These are phyloP conservation scores for Chytriomyces sp. DNA, from an alignment of 192 early-diverging fungal genomes.

Conservation along the genomic window DNA sequence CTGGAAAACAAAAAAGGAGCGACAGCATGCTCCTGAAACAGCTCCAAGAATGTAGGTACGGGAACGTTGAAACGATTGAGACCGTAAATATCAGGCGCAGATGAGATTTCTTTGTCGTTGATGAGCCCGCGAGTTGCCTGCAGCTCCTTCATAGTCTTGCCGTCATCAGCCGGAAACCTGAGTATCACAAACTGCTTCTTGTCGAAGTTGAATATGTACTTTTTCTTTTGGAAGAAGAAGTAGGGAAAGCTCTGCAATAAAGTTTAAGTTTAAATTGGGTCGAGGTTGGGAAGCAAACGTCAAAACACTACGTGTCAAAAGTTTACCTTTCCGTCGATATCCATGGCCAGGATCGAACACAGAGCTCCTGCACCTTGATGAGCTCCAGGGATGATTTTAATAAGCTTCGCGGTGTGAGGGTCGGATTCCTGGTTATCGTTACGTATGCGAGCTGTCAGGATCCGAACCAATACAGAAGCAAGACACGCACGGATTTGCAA, in stretches of 20 bases:
- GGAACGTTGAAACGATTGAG: conserved; percentile 92
- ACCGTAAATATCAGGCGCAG: conserved; percentile 73
- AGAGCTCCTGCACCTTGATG: conserved; percentile 85
- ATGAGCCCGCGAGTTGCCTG: conserved; percentile 68
- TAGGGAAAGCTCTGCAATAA: conserved; percentile 47
- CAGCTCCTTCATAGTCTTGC: conserved; percentile 66
- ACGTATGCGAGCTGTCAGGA: background rate
- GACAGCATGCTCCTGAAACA: conserved; percentile 97
- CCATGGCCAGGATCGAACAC: conserved; percentile 68
- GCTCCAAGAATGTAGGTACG: conserved; percentile 85
- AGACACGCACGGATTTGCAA: conserved; percentile 72
- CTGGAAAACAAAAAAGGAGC: conserved; percentile 99
- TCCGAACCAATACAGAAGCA: background rate
- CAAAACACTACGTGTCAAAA: too few relatives aligned
- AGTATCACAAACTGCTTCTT: conserved; percentile 81
- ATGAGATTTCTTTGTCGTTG: conserved; percentile 61
- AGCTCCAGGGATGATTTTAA: conserved; percentile 82
- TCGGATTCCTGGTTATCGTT: conserved; percentile 58
- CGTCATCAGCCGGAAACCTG: conserved; percentile 72
- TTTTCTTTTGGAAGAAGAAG: conserved; percentile 95
- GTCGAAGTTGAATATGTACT: conserved; percentile 87
- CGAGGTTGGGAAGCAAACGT: too few relatives aligned
- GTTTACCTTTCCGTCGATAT: conserved; percentile 42
- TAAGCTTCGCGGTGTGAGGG: conserved; percentile 71
- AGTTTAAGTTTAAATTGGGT: too few relatives aligned